These are phyloP conservation scores for Penicillium samsonianum DNA, from an alignment of 495 filamentous ascomycete species.

Conservation along the genomic window DNA sequence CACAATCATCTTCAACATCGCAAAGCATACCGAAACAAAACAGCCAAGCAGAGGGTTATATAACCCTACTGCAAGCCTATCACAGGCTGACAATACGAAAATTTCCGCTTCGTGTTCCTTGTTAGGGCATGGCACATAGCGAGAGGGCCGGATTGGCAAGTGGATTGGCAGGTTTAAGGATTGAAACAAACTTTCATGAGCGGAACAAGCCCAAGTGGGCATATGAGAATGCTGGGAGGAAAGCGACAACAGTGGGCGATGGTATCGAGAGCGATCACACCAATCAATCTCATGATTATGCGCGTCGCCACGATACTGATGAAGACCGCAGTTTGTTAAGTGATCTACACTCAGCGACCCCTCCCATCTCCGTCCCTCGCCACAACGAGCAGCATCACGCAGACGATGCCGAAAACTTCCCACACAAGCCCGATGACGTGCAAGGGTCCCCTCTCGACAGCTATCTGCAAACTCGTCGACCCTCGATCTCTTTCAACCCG, in stretches of 20 bases:
- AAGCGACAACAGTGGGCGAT: conserved; percentile 36
- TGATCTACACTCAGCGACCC: conserved; percentile 48
- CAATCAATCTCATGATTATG: conserved; percentile 45
- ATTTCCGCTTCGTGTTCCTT: conserved; percentile 24
- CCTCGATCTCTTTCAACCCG: conserved; percentile 48
- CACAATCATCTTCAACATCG: conserved; percentile 13
- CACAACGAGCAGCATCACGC: conserved; percentile 31
- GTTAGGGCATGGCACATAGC: conserved; percentile 44
- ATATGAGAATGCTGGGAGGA: conserved; percentile 28
- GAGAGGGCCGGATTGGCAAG: conserved; percentile 27
- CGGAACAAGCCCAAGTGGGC: conserved; percentile 31
- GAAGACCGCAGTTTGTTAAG: conserved; percentile 47
- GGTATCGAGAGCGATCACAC: conserved; percentile 49
- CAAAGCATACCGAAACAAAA: conserved; percentile 8
- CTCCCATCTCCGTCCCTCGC: conserved; percentile 50
- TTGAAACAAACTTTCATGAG: conserved; percentile 44
- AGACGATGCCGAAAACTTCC: conserved; percentile 32
- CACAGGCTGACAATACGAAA: conserved; percentile 19
- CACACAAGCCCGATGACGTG: conserved; percentile 47
- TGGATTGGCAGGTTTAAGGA: conserved; percentile 41
- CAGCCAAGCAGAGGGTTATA: conserved; percentile 26
- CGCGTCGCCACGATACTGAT: conserved; percentile 48
- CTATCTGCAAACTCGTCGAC: conserved; percentile 42
- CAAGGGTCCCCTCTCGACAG: conserved; percentile 44
- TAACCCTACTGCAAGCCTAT: conserved; percentile 31